Conservation (phyloP, 208 protist species). For the Crithidia fasciculata region DNA sequence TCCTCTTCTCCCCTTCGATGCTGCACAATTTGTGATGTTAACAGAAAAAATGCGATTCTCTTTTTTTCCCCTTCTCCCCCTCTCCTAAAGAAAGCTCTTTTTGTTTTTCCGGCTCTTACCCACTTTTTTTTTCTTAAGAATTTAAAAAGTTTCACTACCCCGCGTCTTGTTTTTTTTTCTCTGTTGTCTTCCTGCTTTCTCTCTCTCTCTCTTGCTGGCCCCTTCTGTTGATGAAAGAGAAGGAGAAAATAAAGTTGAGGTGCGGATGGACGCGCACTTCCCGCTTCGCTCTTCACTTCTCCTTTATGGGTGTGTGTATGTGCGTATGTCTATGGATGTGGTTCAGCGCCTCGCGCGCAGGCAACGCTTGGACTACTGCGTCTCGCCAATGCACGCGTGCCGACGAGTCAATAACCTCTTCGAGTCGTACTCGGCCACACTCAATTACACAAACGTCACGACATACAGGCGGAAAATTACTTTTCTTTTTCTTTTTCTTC, state of each 20-base stretch:
- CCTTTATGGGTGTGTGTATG: neutral
- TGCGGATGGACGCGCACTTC: no score
- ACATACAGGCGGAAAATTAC: neutral
- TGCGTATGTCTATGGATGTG: constrained; percentile 1
- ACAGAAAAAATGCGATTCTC: neutral
- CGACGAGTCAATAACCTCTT: no score
- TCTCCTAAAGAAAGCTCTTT: neutral
- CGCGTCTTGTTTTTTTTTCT: constrained; percentile 1
- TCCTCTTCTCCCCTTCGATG: no score
- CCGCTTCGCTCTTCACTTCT: neutral
- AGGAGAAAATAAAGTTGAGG: no score
- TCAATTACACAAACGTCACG: no score
- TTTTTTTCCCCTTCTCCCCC: neutral
- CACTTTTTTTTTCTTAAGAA: neutral
- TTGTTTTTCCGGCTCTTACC: neutral
- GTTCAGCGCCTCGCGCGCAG: neutral
- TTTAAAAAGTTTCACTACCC: no score
- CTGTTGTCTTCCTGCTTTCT: constrained; percentile 13
- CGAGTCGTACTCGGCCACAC: no score
- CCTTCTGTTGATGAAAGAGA: constrained; percentile 1
- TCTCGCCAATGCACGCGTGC: no score
- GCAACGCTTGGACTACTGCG: no score
- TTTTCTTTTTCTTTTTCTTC: constrained; percentile 13
- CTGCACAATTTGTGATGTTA: neutral
- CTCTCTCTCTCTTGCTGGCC: constrained; percentile 22